A percentile compares a stretch with the other conserved stretches of the same genome.
Conservation (phyloP, 257 asterid genomes). For the Solanum corneliomulleri region DNA sequence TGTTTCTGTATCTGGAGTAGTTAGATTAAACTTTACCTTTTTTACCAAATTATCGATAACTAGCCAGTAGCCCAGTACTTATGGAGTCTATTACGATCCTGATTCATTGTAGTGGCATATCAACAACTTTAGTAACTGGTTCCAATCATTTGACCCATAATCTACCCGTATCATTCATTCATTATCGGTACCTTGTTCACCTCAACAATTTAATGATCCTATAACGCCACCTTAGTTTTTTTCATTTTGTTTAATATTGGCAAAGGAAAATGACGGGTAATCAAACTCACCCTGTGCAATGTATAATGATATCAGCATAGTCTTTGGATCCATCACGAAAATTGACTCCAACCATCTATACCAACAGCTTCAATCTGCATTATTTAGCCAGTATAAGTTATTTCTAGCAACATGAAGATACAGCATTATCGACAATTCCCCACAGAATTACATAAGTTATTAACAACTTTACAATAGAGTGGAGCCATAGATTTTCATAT, state of each 20-base stretch:
- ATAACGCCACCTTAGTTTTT: not conserved
- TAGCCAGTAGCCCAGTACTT: not conserved
- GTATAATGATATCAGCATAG: constrained; percentile 57
- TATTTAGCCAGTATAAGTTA: not conserved
- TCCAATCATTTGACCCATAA: not conserved
- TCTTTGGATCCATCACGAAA: constrained; percentile 45
- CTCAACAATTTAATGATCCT: not conserved
- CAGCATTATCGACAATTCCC: not conserved
- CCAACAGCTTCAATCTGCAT: constrained; percentile 48
- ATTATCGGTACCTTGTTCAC: not conserved
- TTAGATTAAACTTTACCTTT: not conserved
- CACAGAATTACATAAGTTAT: not conserved
- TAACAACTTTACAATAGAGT: constrained; percentile 48
- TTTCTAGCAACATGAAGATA: not conserved
- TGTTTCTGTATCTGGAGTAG: not conserved
- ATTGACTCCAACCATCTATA: constrained; percentile 50
- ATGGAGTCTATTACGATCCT: not conserved
- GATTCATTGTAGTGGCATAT: not conserved
- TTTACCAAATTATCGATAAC: not conserved
- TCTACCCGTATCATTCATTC: not conserved
- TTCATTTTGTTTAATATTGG: not conserved
- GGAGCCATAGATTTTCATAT: constrained; percentile 60
- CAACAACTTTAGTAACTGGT: not conserved
- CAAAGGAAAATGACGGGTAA: not conserved
- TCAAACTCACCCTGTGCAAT: constrained; percentile 82